Percentiles rank a stretch among this genome's conserved stretches.
Conservation (phyloP, 345 rosid species). For the Arabis alpina region DNA sequence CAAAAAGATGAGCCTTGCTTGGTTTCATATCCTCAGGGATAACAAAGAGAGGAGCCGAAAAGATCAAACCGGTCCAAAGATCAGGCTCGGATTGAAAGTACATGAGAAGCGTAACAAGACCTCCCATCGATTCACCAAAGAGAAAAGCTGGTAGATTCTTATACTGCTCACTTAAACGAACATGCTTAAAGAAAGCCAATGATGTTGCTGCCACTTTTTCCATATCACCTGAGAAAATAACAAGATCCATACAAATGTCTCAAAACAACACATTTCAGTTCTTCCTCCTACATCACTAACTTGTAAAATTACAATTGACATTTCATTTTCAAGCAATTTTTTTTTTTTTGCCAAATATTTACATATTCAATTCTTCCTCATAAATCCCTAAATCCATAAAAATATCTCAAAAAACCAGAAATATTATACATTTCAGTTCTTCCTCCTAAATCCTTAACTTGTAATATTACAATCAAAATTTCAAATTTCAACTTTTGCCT, state of each 20-base stretch:
- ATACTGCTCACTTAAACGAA: slow-evolving; percentile 70
- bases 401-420: background rate
- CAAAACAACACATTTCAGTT: background rate
- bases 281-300: background rate
- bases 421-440: background rate
- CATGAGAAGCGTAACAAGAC: slow-evolving; percentile 81
- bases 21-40: slow-evolving; percentile 92
- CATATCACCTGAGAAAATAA: slow-evolving; percentile 65
- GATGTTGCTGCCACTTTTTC: slow-evolving; percentile 87
- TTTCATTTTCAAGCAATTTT: no score
- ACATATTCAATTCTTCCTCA: no score
- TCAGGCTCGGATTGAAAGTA: slow-evolving; percentile 82
- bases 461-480: background rate
- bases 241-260: slow-evolving; percentile 9
- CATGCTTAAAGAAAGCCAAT: slow-evolving; percentile 74
- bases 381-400: no score
- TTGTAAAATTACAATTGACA: background rate
- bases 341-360: no score
- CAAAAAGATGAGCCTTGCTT: slow-evolving; percentile 63
- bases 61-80: slow-evolving; percentile 88
- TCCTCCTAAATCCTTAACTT: slow-evolving; percentile 9
- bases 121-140: slow-evolving; percentile 98
- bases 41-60: slow-evolving; percentile 95
- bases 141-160: slow-evolving; percentile 78
- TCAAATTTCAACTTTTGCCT: no score